phyloP scores from a whole-genome alignment of 305 asterid species.

The Plantago coronopus region DNA sequence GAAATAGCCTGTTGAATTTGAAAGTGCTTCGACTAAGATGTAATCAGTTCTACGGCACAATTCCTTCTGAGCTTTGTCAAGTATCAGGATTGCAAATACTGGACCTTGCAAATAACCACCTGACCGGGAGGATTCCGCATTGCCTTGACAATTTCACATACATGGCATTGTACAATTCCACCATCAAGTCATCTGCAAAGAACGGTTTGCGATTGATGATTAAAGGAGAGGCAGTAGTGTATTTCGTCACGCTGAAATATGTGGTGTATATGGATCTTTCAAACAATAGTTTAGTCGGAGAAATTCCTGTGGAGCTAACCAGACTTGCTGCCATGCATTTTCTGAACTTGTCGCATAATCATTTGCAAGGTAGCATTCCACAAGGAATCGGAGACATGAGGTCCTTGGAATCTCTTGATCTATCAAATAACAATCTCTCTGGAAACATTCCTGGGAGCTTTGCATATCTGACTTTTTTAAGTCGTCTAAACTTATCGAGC shows the following conservation, averaged over 20 bases:
- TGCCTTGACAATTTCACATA: too few species aligned
- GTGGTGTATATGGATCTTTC: background rate
- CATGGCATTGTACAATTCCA: too few species aligned
- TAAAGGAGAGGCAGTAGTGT: background rate
- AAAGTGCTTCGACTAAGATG: background rate
- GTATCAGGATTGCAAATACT: too few species aligned
- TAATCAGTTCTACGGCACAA: background rate
- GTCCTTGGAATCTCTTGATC: constrained; percentile 6
- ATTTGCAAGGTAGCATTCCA: background rate
- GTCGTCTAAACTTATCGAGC: background rate
- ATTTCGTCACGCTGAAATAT: background rate
- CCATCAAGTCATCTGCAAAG: too few species aligned
- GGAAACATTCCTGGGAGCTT: constrained; percentile 1
- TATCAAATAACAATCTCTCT: background rate
- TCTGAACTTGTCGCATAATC: background rate
- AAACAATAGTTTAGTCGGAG: background rate
- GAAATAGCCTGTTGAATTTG: background rate
- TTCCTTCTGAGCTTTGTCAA: too few species aligned
- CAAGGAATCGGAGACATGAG: background rate
- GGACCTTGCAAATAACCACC: too few species aligned
- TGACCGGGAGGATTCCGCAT: too few species aligned
- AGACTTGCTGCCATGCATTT: background rate
- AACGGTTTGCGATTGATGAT: too few species aligned
- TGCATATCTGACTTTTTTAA: background rate
- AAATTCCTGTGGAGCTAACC: constrained; percentile 1